Conservation (phyloP, 495 filamentous ascomycete genomes). For the Tuber umbilicatum region DNA sequence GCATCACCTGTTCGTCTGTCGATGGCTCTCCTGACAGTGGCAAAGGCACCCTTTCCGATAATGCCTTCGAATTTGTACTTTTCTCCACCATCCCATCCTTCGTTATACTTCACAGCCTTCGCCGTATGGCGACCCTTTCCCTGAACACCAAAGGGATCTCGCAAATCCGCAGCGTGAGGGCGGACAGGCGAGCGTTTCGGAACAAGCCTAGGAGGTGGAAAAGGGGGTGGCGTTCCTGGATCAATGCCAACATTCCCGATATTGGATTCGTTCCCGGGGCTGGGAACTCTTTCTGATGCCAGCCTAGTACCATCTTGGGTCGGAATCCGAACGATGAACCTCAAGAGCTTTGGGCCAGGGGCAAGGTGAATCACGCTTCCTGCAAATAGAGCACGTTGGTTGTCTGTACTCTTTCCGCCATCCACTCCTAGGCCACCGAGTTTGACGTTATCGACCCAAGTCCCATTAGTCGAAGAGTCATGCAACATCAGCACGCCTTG, state of each 20-base stretch:
- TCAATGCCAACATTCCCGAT: slow-evolving; percentile 31
- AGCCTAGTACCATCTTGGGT: slow-evolving; percentile 54
- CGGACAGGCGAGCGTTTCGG: slow-evolving; percentile 7
- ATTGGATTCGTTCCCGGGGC: neutral
- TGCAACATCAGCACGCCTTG: slow-evolving; percentile 80
- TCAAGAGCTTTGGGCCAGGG: slow-evolving; percentile 50
- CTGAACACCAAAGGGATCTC: slow-evolving; percentile 11
- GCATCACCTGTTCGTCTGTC: slow-evolving; percentile 69
- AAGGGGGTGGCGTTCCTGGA: slow-evolving; percentile 11
- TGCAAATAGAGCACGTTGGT: slow-evolving; percentile 59
- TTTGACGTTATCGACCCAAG: slow-evolving; percentile 64
- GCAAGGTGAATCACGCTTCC: slow-evolving; percentile 68
- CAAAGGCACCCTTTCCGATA: slow-evolving; percentile 90
- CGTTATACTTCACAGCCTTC: neutral
- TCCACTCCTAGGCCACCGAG: slow-evolving; percentile 48
- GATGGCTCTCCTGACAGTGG: slow-evolving; percentile 79
- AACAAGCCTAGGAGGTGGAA: slow-evolving; percentile 9
- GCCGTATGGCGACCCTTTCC: neutral
- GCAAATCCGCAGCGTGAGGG: slow-evolving; percentile 6
- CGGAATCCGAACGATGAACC: slow-evolving; percentile 84
- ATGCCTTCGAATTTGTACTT: slow-evolving; percentile 73
- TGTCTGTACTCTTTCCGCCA: slow-evolving; percentile 42
- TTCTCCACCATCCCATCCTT: slow-evolving; percentile 70
- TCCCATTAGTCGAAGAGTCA: slow-evolving; percentile 89
- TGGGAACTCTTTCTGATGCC: slow-evolving; percentile 34